These are phyloP conservation scores for Dimargaris verticillata DNA, from an alignment of 192 early-diverging fungal species.

Conservation along the genomic window DNA sequence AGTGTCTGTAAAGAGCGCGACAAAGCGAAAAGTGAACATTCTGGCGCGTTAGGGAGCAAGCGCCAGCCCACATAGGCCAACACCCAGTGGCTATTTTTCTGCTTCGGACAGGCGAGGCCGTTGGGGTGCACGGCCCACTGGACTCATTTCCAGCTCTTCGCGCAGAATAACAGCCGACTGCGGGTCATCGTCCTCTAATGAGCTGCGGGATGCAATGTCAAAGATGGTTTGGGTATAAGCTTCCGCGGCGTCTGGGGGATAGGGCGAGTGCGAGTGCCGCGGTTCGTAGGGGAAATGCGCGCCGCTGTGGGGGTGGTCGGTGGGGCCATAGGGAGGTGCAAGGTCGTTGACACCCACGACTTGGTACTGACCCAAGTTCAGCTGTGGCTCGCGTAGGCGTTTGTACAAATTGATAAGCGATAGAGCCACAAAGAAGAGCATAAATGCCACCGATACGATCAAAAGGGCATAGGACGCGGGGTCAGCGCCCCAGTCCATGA, in stretches of 20 bases:
- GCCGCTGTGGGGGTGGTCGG: neutral
- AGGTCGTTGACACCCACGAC: neutral
- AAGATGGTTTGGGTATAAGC: slow-evolving; percentile 5
- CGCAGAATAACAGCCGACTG: slow-evolving; percentile 5
- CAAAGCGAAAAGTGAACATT: no score
- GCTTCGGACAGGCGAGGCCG: no score
- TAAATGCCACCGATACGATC: slow-evolving; percentile 38
- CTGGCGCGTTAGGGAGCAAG: no score
- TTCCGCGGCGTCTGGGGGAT: no score
- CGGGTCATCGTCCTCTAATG: slow-evolving; percentile 6
- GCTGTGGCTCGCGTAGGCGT: slow-evolving; percentile 9
- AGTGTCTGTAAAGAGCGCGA: no score
- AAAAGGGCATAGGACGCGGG: slow-evolving; percentile 37
- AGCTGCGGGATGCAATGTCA: neutral
- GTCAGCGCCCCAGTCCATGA: slow-evolving; percentile 31
- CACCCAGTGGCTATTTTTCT: no score
- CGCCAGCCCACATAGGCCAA: no score
- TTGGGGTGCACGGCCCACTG: neutral
- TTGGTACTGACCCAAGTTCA: neutral
- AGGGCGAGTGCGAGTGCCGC: no score
- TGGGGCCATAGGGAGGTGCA: neutral
- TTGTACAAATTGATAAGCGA: slow-evolving; percentile 33
- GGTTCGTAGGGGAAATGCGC: neutral
- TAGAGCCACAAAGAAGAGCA: slow-evolving; percentile 36
- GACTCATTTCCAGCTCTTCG: slow-evolving; percentile 3